These are phyloP conservation scores for Vitellaria paradoxa DNA, from an alignment of 179 eudicot genomes.

Conservation along the genomic window DNA sequence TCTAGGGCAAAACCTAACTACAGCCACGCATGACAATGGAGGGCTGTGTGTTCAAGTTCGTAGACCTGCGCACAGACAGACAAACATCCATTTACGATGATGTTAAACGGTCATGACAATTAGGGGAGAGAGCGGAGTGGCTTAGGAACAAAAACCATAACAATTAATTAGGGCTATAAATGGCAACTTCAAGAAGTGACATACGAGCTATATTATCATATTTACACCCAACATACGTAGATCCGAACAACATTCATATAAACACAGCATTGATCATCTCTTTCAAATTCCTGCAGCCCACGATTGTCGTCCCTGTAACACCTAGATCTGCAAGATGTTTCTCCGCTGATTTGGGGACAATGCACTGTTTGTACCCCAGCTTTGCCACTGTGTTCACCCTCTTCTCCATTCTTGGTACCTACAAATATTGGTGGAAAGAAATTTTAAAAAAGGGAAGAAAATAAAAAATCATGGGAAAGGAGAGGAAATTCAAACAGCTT, in stretches of 20 bases:
- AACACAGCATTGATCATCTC: conserved; percentile 73
- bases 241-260: not conserved
- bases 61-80: too few species aligned
- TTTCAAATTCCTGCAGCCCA: conserved; percentile 79
- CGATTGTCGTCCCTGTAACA: conserved; percentile 39
- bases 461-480: not conserved
- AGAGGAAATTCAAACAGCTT: not conserved
- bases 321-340: conserved; percentile 40
- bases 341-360: conserved; percentile 59
- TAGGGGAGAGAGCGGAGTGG: too few species aligned
- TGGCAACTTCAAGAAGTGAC: too few species aligned
- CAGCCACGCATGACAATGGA: too few species aligned
- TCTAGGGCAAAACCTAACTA: too few species aligned
- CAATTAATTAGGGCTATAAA: too few species aligned
- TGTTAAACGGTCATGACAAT: too few species aligned
- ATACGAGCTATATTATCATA: too few species aligned
- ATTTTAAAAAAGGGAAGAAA: too few species aligned
- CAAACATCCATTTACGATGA: too few species aligned
- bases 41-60: too few species aligned
- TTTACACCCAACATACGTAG: not conserved
- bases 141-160: too few species aligned
- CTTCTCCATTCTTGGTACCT: conserved; percentile 93
- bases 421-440: not conserved
- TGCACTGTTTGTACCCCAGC: conserved; percentile 80
- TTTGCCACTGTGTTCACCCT: conserved; percentile 72